Base-by-base conservation (phyloP, 2,329 filamentous ascomycete species). In the Annulohypoxylon truncatum region DNA sequence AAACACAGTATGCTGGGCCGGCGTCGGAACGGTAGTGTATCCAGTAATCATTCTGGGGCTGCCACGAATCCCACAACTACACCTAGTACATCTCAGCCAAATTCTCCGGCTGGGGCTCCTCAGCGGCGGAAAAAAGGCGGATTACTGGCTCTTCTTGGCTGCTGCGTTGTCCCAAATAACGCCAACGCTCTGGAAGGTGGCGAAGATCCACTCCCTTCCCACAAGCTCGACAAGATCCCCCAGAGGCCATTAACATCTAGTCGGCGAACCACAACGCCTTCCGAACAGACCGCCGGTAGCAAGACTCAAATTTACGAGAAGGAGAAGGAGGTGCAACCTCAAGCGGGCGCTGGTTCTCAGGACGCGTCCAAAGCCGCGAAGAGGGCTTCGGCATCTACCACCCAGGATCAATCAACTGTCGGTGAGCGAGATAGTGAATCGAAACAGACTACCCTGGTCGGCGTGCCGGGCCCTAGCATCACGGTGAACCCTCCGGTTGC, bases 11-110 rank as follows among this genome's bases (percentile, higher is more conserved):
- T 90, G 73, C 79, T 88, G 59, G 88, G 85, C 67, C 83, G 85
- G 70, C 85, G 86, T 73, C 84, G 88, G 74, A 91, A 91, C 80
- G 87, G 88, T 72, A 92, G 89, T 79, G 84, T 87, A 67, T 88
- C 87, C 72, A 92, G 89, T 80, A 89, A 88, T 79, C 83, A 85
- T 75, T 87, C 85, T 68, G 83, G 83, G 74, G 81, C 82, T 72
- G 84, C 82, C 74, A 85, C 83, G 70, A 84, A 84, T 68, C 83
- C 83, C 57, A 82, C 81, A 46, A 83, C 81, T 72, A 83, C 83
- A 4, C 78, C 82, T 31, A 81, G 78, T 67, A 81, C 82, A 64
- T 84, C 85, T 15, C 83, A 84, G 73, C 84, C 84, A 40, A 84
- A 80, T 74, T 86, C 85, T 31, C 84, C 85, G 18, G 78, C 80